Percentiles rank a stretch among this genome's conserved stretches.
phyloP scores from a whole-genome alignment of 495 filamentous ascomycete genomes.

The Pseudomonodictys pantanalensis region DNA sequence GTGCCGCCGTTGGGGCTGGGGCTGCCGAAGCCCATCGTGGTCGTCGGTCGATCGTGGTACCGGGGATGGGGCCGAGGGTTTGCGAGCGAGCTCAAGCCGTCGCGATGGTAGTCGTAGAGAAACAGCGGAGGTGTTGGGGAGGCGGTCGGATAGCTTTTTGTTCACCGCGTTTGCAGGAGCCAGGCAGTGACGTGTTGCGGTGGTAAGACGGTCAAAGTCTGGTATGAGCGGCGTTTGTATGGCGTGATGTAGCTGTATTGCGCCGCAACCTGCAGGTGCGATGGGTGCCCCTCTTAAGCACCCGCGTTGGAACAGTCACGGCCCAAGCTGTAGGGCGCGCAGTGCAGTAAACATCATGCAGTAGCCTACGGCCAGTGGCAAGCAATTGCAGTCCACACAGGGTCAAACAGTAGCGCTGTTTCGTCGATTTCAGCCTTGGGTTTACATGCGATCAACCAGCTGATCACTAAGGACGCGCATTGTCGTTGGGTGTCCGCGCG shows the following conservation, averaged over 20 bases:
- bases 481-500: neutral
- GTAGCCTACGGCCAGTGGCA: neutral
- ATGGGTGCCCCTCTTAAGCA: neutral
- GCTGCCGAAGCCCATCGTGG: slow-evolving; percentile 9
- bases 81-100: neutral
- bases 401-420: neutral
- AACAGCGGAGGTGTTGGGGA: too few relatives aligned
- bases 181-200: neutral
- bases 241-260: neutral
- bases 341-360: too few relatives aligned
- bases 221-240: too few relatives aligned
- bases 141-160: too few relatives aligned
- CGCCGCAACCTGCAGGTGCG: neutral
- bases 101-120: too few relatives aligned
- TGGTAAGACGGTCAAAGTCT: too few relatives aligned
- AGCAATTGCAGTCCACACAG: neutral
- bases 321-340: too few relatives aligned
- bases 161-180: too few relatives aligned
- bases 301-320: too few relatives aligned
- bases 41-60: neutral
- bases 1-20: slow-evolving; percentile 6
- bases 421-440: neutral
- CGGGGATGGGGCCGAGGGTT: neutral
- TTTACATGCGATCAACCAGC: neutral
- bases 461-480: neutral